Percentiles rank a stretch among this genome's conserved stretches.
phyloP scores from a whole-genome alignment of 805 yeast genomes.

The Wickerhamomyces xylosicus region DNA sequence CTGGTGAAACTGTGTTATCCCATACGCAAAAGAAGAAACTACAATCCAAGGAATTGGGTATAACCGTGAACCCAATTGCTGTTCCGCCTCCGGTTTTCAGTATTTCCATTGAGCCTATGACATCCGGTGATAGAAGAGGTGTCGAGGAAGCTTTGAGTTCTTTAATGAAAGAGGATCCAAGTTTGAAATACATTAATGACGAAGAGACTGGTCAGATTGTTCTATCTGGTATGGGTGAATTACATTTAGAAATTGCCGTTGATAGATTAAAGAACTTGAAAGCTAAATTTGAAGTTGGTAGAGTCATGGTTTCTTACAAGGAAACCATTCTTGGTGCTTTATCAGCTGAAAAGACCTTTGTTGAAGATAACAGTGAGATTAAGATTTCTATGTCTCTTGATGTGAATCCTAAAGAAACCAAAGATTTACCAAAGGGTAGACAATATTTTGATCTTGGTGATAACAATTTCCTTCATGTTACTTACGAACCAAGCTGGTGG shows the following conservation, averaged over 20 bases:
- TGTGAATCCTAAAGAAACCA: slow-evolving; percentile 20
- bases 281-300: slow-evolving; percentile 73
- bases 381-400: slow-evolving; percentile 22
- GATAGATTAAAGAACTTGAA: slow-evolving; percentile 76
- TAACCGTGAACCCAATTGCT: slow-evolving; percentile 61
- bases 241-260: slow-evolving; percentile 81
- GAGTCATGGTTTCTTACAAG: slow-evolving; percentile 82
- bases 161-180: slow-evolving; percentile 84
- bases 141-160: slow-evolving; percentile 61
- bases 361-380: slow-evolving; percentile 11
- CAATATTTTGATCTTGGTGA: slow-evolving; percentile 22
- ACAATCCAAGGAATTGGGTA: slow-evolving; percentile 29
- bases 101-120: slow-evolving; percentile 70
- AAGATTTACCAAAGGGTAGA: slow-evolving; percentile 16
- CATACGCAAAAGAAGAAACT: slow-evolving; percentile 45
- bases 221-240: slow-evolving; percentile 93
- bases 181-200: slow-evolving; percentile 58
- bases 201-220: slow-evolving; percentile 86
- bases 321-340: slow-evolving; percentile 38
- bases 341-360: slow-evolving; percentile 5
- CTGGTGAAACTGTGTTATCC: slow-evolving; percentile 84
- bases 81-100: slow-evolving; percentile 93
- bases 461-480: slow-evolving; percentile 24
- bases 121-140: slow-evolving; percentile 69
- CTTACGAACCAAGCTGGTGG: slow-evolving; percentile 17